A percentile compares a stretch with the other conserved stretches of the same genome.
phyloP scores from a whole-genome alignment of 129 eudicot genomes.

The Deinandra increscens region DNA sequence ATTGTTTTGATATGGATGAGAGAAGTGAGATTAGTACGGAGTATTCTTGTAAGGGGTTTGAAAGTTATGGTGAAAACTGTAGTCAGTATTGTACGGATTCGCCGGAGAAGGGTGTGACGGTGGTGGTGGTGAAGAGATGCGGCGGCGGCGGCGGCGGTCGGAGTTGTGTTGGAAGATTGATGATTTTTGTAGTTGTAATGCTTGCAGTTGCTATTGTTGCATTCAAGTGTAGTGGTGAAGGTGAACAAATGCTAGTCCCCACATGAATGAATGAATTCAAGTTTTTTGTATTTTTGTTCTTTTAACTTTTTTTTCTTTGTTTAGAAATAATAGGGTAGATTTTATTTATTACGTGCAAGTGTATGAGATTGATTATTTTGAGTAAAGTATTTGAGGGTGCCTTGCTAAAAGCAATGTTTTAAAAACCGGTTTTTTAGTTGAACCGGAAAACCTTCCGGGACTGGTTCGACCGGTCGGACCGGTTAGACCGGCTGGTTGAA shows the following conservation, averaged over 20 bases:
- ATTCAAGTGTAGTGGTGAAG: conserved; percentile 32
- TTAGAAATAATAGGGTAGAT: too few relatives aligned
- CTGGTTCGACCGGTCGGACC: too few relatives aligned
- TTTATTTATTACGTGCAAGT: too few relatives aligned
- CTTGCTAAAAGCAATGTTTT: too few relatives aligned
- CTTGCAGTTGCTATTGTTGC: conserved; percentile 30
- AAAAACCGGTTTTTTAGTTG: too few relatives aligned
- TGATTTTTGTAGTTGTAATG: conserved; percentile 22
- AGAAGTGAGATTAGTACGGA: conserved; percentile 24
- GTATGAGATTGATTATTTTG: too few relatives aligned
- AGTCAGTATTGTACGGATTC: conserved; percentile 1
- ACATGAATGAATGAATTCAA: conserved; percentile 7
- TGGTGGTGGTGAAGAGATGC: conserved; percentile 18
- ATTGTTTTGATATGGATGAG: conserved; percentile 19
- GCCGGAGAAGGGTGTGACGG: neutral
- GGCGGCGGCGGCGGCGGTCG: neutral
- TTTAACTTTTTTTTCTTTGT: too few relatives aligned
- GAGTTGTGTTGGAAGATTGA: conserved; percentile 12
- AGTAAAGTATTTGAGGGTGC: too few relatives aligned
- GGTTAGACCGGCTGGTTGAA: too few relatives aligned
- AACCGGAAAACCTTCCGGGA: too few relatives aligned
- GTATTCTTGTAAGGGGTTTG: conserved; percentile 20
- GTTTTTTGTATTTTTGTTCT: neutral
- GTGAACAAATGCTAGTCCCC: conserved; percentile 24
- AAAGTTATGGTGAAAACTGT: conserved; percentile 2